Evolutionary conservation across 2,329 filamentous ascomycete species (phyloP).

Genomic region (Botrytis cinerea): DNA sequence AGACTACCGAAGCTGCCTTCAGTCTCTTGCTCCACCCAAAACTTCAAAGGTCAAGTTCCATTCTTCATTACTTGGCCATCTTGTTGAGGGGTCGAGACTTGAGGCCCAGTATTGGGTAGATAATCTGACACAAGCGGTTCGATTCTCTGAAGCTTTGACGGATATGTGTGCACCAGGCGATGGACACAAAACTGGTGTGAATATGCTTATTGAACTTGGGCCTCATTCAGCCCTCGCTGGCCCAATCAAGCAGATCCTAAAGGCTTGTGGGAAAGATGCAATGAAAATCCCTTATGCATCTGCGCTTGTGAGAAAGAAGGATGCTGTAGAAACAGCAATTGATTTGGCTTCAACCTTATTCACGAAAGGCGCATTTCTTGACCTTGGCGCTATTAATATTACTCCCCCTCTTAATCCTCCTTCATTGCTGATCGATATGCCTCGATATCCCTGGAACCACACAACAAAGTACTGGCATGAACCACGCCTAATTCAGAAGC

Average conservation of each 20-base stretch:
- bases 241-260: conserved; percentile 38
- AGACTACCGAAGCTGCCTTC: conserved; percentile 21
- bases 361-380: conserved; percentile 38
- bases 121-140: conserved; percentile 49
- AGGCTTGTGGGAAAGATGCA: conserved; percentile 46
- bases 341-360: conserved; percentile 30
- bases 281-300: conserved; percentile 41
- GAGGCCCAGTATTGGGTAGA: conserved; percentile 48
- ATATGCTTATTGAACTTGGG: conserved; percentile 32
- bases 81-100: conserved; percentile 34
- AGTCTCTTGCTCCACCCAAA: conserved; percentile 15
- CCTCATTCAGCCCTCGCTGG: conserved; percentile 33
- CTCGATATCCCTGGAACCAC: conserved; percentile 57
- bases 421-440: conserved; percentile 43
- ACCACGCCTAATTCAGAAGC: conserved; percentile 49
- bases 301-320: conserved; percentile 26
- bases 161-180: conserved; percentile 32
- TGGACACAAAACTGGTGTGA: conserved; percentile 31
- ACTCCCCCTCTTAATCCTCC: conserved; percentile 38
- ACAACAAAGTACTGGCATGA: conserved; percentile 54
- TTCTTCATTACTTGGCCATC: conserved; percentile 46
- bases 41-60: conserved; percentile 42
- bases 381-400: conserved; percentile 53
- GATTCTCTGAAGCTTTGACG: conserved; percentile 46
- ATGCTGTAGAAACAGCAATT: conserved; percentile 29